A percentile compares a stretch with the other conserved stretches of the same genome.
Evolutionary conservation across 2,329 filamentous ascomycete genomes (phyloP).

Genomic region (Dothiorella sarmentorum): DNA sequence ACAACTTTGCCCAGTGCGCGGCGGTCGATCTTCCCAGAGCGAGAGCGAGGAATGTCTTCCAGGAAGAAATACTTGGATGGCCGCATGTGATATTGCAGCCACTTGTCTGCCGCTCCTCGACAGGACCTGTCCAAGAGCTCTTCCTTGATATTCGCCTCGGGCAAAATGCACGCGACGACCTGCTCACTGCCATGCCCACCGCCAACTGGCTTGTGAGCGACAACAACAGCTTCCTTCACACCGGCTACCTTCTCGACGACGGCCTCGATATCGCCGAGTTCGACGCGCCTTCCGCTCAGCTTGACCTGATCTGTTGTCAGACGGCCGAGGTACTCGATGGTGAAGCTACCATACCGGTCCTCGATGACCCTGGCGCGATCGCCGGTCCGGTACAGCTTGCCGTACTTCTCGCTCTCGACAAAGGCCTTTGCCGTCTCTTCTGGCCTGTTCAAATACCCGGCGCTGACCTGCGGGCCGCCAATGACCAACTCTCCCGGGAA

Average conservation of each 20-base stretch:
- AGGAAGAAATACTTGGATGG: conserved; percentile 66
- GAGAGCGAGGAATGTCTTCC: conserved; percentile 62
- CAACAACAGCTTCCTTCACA: conserved; percentile 47
- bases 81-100: conserved; percentile 77
- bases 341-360: conserved; percentile 51
- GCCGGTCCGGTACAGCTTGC: conserved; percentile 72
- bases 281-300: conserved; percentile 72
- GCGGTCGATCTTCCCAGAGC: conserved; percentile 76
- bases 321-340: conserved; percentile 73
- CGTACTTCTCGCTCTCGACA: conserved; percentile 41
- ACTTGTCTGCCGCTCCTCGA: conserved; percentile 33
- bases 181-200: conserved; percentile 8
- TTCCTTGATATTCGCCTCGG: not conserved
- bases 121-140: conserved; percentile 21
- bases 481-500: conserved; percentile 67
- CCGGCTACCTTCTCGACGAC: conserved; percentile 17
- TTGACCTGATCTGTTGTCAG: conserved; percentile 76
- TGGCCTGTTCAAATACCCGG: conserved; percentile 71
- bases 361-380: conserved; percentile 64
- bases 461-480: conserved; percentile 70
- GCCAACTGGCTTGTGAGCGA: conserved; percentile 33
- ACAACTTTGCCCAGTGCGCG: conserved; percentile 35
- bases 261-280: conserved; percentile 55
- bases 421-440: conserved; percentile 42
- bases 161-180: conserved; percentile 10